Conservation (phyloP, 2,329 filamentous ascomycete species). For the Colletotrichum liaoningense region DNA sequence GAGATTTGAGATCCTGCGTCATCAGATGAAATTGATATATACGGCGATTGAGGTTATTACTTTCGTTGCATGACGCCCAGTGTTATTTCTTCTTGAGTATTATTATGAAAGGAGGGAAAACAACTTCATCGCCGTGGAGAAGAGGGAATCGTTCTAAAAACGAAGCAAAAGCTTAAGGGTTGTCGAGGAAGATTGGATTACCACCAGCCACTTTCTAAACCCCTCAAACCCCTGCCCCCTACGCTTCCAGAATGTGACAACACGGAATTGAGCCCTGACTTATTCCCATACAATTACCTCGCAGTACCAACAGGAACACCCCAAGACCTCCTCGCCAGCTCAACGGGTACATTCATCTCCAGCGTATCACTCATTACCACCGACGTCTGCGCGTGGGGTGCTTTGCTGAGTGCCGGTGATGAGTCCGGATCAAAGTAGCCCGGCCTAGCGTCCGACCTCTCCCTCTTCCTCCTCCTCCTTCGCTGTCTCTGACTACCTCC, state of each 20-base stretch:
- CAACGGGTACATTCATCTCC: conserved; percentile 33
- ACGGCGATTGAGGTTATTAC: neutral
- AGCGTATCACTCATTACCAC: neutral
- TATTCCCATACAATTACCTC: neutral
- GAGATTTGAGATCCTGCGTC: neutral
- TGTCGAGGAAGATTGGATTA: no score
- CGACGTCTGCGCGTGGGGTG: neutral
- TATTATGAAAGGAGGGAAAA: no score
- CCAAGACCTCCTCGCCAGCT: conserved; percentile 5
- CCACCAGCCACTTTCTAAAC: no score
- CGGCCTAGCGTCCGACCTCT: conserved; percentile 17
- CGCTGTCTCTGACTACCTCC: neutral
- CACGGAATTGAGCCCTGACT: neutral
- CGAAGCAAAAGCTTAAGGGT: no score
- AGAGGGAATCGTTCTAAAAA: no score
- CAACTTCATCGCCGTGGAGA: no score
- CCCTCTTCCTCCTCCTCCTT: conserved; percentile 10
- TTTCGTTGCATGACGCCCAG: no score
- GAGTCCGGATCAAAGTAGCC: conserved; percentile 30
- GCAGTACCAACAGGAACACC: conserved; percentile 1
- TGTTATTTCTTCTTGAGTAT: no score
- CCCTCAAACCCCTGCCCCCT: no score
- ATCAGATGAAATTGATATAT: no score
- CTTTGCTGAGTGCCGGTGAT: neutral
- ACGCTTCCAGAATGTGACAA: no score